phyloP scores from a whole-genome alignment of 352 stramenopile species.

The Pythium sukuiense region DNA sequence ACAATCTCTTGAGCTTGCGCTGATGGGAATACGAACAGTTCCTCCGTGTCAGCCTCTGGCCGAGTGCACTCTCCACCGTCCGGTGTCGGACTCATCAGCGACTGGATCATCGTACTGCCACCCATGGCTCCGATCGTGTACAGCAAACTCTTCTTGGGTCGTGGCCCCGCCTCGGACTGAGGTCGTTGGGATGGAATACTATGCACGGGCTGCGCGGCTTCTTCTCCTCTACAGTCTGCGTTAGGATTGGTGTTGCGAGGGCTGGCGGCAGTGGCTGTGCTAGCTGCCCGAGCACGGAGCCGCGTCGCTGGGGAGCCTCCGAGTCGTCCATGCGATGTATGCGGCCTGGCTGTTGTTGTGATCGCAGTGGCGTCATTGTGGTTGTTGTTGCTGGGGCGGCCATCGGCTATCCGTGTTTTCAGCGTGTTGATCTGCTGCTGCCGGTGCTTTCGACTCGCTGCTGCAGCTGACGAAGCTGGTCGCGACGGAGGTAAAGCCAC shows the following conservation, averaged over 20 bases:
- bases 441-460: constrained; percentile 46
- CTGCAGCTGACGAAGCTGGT: constrained; percentile 34
- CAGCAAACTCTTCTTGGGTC: constrained; percentile 12
- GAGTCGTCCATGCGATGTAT: constrained; percentile 25
- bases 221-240: not conserved
- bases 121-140: constrained; percentile 4
- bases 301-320: not conserved
- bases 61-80: not conserved
- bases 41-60: not conserved
- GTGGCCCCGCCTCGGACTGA: constrained; percentile 8
- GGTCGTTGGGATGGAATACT: not conserved
- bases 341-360: constrained; percentile 16
- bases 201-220: not conserved
- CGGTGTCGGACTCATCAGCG: not conserved
- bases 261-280: not conserved
- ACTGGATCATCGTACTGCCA: not conserved
- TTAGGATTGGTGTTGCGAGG: not conserved
- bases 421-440: constrained; percentile 43
- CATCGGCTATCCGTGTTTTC: constrained; percentile 1
- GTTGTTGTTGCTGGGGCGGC: constrained; percentile 15
- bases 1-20: not conserved
- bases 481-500: constrained; percentile 30
- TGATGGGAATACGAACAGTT: constrained; percentile 17
- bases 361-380: constrained; percentile 1
- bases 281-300: not conserved